Evolutionary conservation across 352 stramenopile genomes (phyloP).

Genomic region (Blastocystis sp.): DNA sequence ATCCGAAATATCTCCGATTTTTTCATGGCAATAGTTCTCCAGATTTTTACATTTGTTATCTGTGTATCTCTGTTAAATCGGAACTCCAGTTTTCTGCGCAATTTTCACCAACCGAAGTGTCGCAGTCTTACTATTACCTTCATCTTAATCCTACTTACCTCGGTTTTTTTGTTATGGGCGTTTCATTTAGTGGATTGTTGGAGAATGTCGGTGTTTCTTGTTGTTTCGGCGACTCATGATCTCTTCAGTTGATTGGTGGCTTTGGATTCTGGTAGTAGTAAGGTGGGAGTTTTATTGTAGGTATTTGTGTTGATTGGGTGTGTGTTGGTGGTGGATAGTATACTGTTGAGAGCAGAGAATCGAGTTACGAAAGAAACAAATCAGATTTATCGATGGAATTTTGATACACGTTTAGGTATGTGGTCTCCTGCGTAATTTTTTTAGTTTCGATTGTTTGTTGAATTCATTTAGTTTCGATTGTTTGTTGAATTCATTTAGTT

Average conservation of each 20-base stretch:
- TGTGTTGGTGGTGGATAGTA: not conserved
- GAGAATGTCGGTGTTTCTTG: not conserved
- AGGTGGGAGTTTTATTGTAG: not conserved
- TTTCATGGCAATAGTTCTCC: not conserved
- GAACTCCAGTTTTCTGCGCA: not conserved
- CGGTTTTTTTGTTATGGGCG: not conserved
- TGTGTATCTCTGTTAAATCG: conserved; percentile 31
- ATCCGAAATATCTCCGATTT: not conserved
- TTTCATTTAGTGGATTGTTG: conserved; percentile 7
- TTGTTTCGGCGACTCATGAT: not conserved
- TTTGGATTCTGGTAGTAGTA: not conserved
- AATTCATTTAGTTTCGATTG: not conserved
- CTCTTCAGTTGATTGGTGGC: not conserved
- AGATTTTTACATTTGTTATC: not conserved
- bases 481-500: not conserved
- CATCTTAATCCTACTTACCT: not conserved
- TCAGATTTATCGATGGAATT: conserved; percentile 59
- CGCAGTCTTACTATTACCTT: not conserved
- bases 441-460: not conserved
- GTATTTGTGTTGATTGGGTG: not conserved
- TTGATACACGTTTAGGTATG: conserved; percentile 41
- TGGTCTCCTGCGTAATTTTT: conserved; percentile 6
- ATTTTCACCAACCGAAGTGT: not conserved
- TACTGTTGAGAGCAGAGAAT: conserved; percentile 4
- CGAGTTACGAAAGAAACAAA: conserved; percentile 5